phyloP scores from a whole-genome alignment of 148 eudicot species.

The Silene latifolia region DNA sequence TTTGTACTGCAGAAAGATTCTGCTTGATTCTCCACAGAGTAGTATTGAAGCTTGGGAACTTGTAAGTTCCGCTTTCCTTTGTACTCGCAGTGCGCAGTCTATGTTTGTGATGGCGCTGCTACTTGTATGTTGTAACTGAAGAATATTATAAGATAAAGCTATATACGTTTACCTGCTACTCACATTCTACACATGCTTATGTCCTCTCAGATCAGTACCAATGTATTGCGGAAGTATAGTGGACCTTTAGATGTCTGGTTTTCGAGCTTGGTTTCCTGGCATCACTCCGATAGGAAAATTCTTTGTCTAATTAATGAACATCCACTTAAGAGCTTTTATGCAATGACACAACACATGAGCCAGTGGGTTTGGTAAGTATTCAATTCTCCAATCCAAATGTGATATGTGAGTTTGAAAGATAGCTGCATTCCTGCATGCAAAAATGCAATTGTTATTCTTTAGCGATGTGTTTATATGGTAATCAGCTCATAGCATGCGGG shows the following conservation, averaged over 20 bases:
- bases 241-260: conserved; percentile 83
- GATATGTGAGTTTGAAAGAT: background rate
- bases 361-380: conserved; percentile 88
- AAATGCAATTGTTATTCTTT: background rate
- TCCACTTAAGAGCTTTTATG: conserved; percentile 56
- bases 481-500: background rate
- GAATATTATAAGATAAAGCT: no score
- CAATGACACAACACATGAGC: conserved; percentile 89
- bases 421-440: background rate
- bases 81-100: background rate
- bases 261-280: conserved; percentile 39
- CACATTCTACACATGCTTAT: no score
- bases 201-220: conserved; percentile 57
- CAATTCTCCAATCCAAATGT: conserved; percentile 18
- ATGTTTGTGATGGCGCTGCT: background rate
- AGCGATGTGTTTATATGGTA: background rate
- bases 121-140: no score
- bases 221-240: no score
- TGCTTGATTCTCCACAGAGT: conserved; percentile 36
- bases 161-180: no score
- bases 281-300: conserved; percentile 19
- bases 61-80: conserved; percentile 37
- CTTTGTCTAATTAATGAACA: conserved; percentile 55
- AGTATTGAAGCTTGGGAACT: conserved; percentile 82
- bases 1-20: conserved; percentile 44